These are phyloP conservation scores for Tylopilus sp. DNA, from an alignment of 1,284 basidiomycete species.

Conservation along the genomic window DNA sequence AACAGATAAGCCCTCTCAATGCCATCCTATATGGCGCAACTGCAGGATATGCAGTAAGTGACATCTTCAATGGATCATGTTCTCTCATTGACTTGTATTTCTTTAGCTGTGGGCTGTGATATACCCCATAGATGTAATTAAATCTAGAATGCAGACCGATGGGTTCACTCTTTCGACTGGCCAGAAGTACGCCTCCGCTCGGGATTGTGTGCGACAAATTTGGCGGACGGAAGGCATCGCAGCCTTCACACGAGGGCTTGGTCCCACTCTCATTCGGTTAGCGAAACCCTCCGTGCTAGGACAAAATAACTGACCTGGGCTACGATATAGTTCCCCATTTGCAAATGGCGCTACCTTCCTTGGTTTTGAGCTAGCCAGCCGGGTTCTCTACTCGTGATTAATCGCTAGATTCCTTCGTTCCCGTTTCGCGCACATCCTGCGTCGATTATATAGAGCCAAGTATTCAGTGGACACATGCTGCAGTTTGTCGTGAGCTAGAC, in stretches of 20 bases:
- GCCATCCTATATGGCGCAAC: conserved; percentile 88
- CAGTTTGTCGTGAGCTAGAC: no score
- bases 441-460: conserved; percentile 7
- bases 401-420: neutral
- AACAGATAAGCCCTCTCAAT: conserved; percentile 82
- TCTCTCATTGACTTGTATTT: conserved; percentile 7
- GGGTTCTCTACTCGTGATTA: conserved; percentile 61
- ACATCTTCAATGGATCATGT: conserved; percentile 8
- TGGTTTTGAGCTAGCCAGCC: conserved; percentile 90
- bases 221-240: conserved; percentile 85
- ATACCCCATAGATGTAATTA: conserved; percentile 96
- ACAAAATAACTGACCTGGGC: conserved; percentile 24
- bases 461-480: neutral
- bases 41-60: conserved; percentile 84
- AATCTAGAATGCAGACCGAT: conserved; percentile 96
- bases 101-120: conserved; percentile 84
- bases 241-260: conserved; percentile 92
- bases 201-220: conserved; percentile 87
- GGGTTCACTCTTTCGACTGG: conserved; percentile 80
- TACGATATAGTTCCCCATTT: conserved; percentile 75
- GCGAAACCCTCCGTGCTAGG: conserved; percentile 36
- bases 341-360: conserved; percentile 96
- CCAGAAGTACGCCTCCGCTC: conserved; percentile 84
- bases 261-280: conserved; percentile 91
- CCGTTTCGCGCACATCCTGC: conserved; percentile 5